Evolutionary conservation across 331 rosid species (phyloP).

Genomic region (Phaseolus coccineus): DNA sequence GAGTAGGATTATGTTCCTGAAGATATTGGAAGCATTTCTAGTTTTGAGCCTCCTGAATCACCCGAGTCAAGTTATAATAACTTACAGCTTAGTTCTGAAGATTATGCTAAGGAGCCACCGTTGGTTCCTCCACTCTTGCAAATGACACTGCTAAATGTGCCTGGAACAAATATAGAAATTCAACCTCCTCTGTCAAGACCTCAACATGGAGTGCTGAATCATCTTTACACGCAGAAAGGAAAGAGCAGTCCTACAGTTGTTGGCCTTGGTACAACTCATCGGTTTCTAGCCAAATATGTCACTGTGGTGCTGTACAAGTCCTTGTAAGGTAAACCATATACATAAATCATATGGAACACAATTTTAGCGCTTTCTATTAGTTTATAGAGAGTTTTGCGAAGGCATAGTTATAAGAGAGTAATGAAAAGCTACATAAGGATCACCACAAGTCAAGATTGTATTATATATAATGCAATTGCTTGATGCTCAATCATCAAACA

Average conservation of each 20-base stretch:
- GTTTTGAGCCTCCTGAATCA: constrained; percentile 88
- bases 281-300: constrained; percentile 89
- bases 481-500: constrained; percentile 56
- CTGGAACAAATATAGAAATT: constrained; percentile 72
- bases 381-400: constrained; percentile 37
- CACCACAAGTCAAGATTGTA: constrained; percentile 50
- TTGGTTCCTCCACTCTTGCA: constrained; percentile 86
- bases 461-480: constrained; percentile 55
- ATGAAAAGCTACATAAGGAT: constrained; percentile 53
- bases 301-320: constrained; percentile 94
- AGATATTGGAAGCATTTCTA: constrained; percentile 85
- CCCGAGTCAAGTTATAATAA: constrained; percentile 86
- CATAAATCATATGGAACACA: constrained; percentile 35
- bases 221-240: constrained; percentile 93
- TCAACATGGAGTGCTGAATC: constrained; percentile 88
- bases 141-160: constrained; percentile 76
- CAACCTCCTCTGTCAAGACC: constrained; percentile 78
- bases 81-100: constrained; percentile 73
- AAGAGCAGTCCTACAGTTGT: constrained; percentile 76
- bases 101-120: constrained; percentile 91
- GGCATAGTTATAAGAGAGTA: constrained; percentile 47
- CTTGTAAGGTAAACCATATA: constrained; percentile 63
- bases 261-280: constrained; percentile 82
- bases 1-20: constrained; percentile 89
- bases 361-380: constrained; percentile 45